Evolutionary conservation across 176 grass and related monocot genomes (phyloP), one percentile per base, ranked within the genome.

Genomic region (Eragrostis curvula): DNA sequence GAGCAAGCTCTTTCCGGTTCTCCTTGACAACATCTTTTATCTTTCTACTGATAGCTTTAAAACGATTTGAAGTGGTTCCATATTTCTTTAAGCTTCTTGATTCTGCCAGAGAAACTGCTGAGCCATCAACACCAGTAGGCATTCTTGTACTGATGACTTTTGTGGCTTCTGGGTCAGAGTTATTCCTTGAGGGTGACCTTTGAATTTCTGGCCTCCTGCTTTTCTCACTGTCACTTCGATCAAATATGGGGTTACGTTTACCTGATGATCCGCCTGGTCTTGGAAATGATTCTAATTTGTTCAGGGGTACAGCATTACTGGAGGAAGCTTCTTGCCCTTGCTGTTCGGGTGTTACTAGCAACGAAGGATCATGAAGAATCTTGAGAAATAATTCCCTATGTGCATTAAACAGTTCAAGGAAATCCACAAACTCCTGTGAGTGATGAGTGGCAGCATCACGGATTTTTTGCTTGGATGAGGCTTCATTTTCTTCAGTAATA

Each of bases 311-410:
- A 8, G 40, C 27, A 23, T 39, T 5, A 59, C 79, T 79, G 29
- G 92, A 86, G 70, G 74, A 85, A 89, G 82, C 82, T 59, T 78
- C 56, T 84, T 93, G 82, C 27, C 66, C 79, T 73, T 81, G 85
- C 7, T 83, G 74, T 77, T 88, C 73, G 58, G 64, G 6, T 75
- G 80, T 18, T 61, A 60, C 73, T 78, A 91, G 29, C 14, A 86
- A 77, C 46, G 85, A 79, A 81, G 92, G 92, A 72, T 94, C 89
- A 20, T 91, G 84, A 14, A 94, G 84, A 73, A 94, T 85, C 81
- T 89, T 94, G 12, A 94, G 32, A 73, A 94, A 89, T 51, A 94
- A 80, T 55, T 94, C 92, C 68, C 74, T 84, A 30, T 94, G 87
- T 50, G 77, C 87, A 68, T 81, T 85, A 64, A 94, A 89, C 43